Base-by-base conservation (phyloP, 768 basidiomycete genomes). In the Xerocomellus amylosporus region DNA sequence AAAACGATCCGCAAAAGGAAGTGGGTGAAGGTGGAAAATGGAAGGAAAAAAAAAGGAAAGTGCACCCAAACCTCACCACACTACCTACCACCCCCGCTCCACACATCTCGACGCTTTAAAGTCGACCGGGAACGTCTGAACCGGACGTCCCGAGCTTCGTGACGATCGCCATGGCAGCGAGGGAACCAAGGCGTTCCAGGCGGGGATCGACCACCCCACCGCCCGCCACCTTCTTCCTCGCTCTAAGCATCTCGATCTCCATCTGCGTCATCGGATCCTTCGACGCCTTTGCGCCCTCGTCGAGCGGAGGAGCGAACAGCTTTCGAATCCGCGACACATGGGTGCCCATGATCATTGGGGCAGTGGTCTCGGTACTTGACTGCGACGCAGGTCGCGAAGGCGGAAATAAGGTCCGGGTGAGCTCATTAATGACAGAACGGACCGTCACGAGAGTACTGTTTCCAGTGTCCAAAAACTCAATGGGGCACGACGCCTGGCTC, bases 231-330 rank as follows among this genome's bases (percentile, higher is more conserved):
- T 45, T 55, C 49, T 30, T 60, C 45, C 4, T 51, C 8, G 44
- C 26, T n/a, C 56, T 26, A 0, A 49, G 46, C 15, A 59, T 38
- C 40, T 59, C 47, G 17, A 64, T 53, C 41, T 54, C 56, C 1
- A 48, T 54, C 19, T 50, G 52, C 8, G 50, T 55, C 20, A 15
- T 19, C 1, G 39, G 22, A 33, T 58, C 50, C 31, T 7, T 55
- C 14, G 44, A 49, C 3, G 9, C 38, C 20, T 53, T 51, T 13
- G 10, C n/a, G 1, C 36, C 30, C 30, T 47, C 28, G 15, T 51
- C 54, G 13, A 56, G 58, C 19, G 49, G n/a, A 4, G 64, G 51
- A 2, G 46, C 17, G 22, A 54, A 58, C 19, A 51, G 0, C 22
- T 45, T 52, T 1, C 47, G 53, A 17, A 58, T 37, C 17, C 24